Evolutionary conservation across 202 grass and related monocot species (phyloP), one percentile per base, ranked within the genome.

Genomic region (Bolboschoenoplectus hybrid): DNA sequence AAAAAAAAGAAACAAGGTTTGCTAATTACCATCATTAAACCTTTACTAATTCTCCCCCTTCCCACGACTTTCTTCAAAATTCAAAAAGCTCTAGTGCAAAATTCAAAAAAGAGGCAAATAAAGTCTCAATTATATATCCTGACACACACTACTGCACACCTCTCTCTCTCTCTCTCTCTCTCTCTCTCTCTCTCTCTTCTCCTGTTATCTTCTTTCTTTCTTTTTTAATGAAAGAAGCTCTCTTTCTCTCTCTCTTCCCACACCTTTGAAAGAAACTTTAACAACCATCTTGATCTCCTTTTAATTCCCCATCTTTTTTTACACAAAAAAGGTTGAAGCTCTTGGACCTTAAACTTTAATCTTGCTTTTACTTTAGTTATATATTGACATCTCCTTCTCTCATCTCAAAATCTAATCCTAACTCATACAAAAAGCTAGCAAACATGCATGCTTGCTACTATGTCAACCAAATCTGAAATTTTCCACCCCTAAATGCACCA

Each of bases 351-450:
- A 58, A 75, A 38, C 75, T 80, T 82, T 82, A 49, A 63, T 66
- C 80, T 60, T 26, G n/a, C 62, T 71, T 84, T 84, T 67, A 10
- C 45, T 69, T 83, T 67, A 26, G 26, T 26, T 26, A 26, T 26
- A 84, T 51, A 66, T 84, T 84, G 63, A 70, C 64, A 17, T 56
- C 45, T 56, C 44, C 2, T 71, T 55, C 47, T 70, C 49, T 41
- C 80, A 53, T 84, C 43, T 84, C 34, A 38, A 9, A 44, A 65
- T 82, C 61, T 84, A 66, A 26, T 84, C 81, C 81, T 16, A 70
- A 57, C 74, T 58, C 75, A 26, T 26, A 26, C 35, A 60, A 79
- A 79, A 40, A 26, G 26, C 26, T 26, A 26, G 46, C 52, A 39
- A 19, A 40, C 14, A 58, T 79, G 52, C 75, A 79, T 52, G 52